Base-by-base conservation (phyloP, 345 rosid species). In the Hibiscus mutabilis region DNA sequence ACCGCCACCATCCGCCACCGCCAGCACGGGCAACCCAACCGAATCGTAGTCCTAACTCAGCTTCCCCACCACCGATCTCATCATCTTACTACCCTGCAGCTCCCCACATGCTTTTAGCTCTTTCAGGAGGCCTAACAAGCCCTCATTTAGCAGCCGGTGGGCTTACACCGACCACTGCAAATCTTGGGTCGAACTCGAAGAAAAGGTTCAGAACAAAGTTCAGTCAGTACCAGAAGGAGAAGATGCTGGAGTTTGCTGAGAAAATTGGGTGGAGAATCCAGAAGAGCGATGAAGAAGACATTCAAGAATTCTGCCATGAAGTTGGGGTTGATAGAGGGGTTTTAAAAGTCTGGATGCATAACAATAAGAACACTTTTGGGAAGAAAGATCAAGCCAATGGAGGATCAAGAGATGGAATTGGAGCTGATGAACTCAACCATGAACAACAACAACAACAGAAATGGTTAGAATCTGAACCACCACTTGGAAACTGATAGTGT, bases 261-360 rank as follows among this genome's bases (percentile, higher is more conserved):
- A 79, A 82, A 63, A 85, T 89, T 1, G 93, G 88, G 21, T 94
- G 98, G 97, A 91, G 83, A 88, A 86, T 94, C 83, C 93, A 86
- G 77, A 94, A 84, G 72, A 70, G 89, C 13, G 97, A 85, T 56
- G 97, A 91, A 16, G 97, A 90, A 18, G 18, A 72, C 19, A 77
- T 94, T 0, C 85, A 55, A 16, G 85, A 80, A 37, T 86, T 94
- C 33, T 94, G 98, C 80, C 74, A 73, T 44, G 91, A 90, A 57
- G 78, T 90, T 2, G 91, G 90, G 11, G 90, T 94, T 24, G 96
- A 90, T 29, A 88, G 74, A 62, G 81, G 72, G 1, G 97, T 90
- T 12, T 76, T 94, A 40, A 94, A 94, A 76, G 98, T 94, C 0
- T 91, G 97, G 98, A 94, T 94, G 97, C 98, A 94, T 67, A 94